These are phyloP conservation scores for Candida coleopterorum DNA, from an alignment of 805 yeast species.

Conservation along the genomic window DNA sequence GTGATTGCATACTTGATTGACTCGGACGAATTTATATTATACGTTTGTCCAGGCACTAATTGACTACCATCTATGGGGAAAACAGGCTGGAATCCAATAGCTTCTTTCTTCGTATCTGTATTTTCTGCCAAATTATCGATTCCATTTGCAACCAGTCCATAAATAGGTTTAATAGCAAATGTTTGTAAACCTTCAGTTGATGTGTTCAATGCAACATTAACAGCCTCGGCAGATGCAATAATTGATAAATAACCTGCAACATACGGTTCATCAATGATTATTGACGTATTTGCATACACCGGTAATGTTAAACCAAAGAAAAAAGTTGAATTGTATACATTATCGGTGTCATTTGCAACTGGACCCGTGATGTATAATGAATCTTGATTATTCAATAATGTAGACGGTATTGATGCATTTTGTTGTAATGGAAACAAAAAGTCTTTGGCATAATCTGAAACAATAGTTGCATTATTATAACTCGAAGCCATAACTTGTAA, in stretches of 20 bases:
- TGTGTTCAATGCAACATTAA: constrained; percentile 25
- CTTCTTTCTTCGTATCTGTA: constrained; percentile 27
- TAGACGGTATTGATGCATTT: constrained; percentile 41
- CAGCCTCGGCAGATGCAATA: constrained; percentile 28
- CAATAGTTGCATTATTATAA: constrained; percentile 21
- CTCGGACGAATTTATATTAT: constrained; percentile 23
- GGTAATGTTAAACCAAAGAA: constrained; percentile 77
- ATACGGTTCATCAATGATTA: constrained; percentile 48
- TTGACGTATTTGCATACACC: constrained; percentile 67
- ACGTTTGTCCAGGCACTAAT: constrained; percentile 17
- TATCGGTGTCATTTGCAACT: constrained; percentile 29
- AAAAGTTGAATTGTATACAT: constrained; percentile 29
- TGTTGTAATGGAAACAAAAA: constrained; percentile 48
- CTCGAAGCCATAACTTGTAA: constrained; percentile 42
- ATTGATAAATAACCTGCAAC: constrained; percentile 71
- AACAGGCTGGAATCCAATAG: constrained; percentile 40
- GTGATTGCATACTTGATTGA: constrained; percentile 27
- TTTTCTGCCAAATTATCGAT: constrained; percentile 24
- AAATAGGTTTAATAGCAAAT: constrained; percentile 32
- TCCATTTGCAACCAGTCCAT: constrained; percentile 10
- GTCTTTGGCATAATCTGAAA: constrained; percentile 25
- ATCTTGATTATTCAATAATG: constrained; percentile 22
- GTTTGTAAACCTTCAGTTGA: constrained; percentile 13
- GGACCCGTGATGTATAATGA: constrained; percentile 57
- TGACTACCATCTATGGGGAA: constrained; percentile 19